Evolutionary conservation across 2,329 filamentous ascomycete genomes (phyloP), one percentile per base, ranked within the genome.

Genomic region (Hymenoscyphus linearis): DNA sequence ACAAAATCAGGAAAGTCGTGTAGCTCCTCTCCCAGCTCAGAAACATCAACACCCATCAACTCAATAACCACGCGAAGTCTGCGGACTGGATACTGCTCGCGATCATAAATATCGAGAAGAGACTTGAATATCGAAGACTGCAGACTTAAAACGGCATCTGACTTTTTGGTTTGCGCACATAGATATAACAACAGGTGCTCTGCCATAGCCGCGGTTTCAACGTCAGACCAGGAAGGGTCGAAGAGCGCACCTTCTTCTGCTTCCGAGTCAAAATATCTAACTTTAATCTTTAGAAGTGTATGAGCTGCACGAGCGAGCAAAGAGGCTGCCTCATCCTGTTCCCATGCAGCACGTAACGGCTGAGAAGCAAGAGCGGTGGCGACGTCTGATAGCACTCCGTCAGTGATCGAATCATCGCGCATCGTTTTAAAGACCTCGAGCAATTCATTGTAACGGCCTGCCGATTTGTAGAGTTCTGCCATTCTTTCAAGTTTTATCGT

Each of bases 401-500:
- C 79, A 27, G 83, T 80, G 4, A 89, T 77, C 67, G 88, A 78
- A 58, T 80, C 81, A 16, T 82, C 80, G 60, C 87, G 82, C n/a
- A 90, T 82, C 16, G 82, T 79, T 56, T 80, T 76, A 6, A 89
- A 78, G 1, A 84, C 81, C 35, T 80, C 78, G 12, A 84, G 77
- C 0, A 87, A 82, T 63, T 88, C 83, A 2, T 83, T 80, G 18
- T 76, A 74, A 53, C 82, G 78, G 4, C 82, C 82, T 14, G 77
- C 73, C 1, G 76, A 73, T 65, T 80, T 83, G 66, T 82, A 85
- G 1, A 85, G 69, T 44, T 89, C 85, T 2, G 83, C 87, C 66
- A 89, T 80, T 12, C 84, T 78, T 70, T 91, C 88, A 44, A 90
- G 76, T 69, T 91, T 91, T 58, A 79, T 79, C 0, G 81, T 74